Percentiles rank a stretch among this genome's conserved stretches.
These are phyloP conservation scores for Rhizophlyctis rosea DNA, from an alignment of 192 early-diverging fungal species.

Conservation along the genomic window DNA sequence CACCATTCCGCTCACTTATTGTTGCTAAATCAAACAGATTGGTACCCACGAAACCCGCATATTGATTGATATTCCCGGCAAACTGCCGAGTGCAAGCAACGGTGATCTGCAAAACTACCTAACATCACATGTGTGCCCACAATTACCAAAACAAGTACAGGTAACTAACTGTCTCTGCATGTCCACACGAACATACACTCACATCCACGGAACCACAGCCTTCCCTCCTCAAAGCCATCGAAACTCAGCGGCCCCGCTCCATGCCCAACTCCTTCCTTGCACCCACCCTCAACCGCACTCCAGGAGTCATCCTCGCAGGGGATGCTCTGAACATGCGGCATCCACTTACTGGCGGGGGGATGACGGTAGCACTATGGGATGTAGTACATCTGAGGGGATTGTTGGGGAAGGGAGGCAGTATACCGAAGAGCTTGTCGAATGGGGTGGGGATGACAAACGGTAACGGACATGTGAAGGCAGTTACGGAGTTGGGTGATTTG, in stretches of 20 bases:
- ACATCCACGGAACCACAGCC: slow-evolving; percentile 15
- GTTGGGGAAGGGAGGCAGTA: slow-evolving; percentile 38
- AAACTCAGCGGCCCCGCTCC: slow-evolving; percentile 69
- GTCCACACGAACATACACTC: background rate
- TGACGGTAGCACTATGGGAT: slow-evolving; percentile 96
- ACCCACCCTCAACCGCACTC: slow-evolving; percentile 64
- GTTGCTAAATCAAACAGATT: slow-evolving; percentile 62
- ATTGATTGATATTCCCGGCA: slow-evolving; percentile 89
- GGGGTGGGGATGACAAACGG: too few species aligned
- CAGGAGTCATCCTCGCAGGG: slow-evolving; percentile 82
- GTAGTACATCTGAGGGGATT: slow-evolving; percentile 69
- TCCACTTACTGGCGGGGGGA: slow-evolving; percentile 93
- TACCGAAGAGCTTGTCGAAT: too few species aligned
- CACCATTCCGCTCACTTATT: too few species aligned
- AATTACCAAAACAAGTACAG: slow-evolving; percentile 65
- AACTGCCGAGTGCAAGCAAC: slow-evolving; percentile 65
- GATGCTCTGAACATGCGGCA: slow-evolving; percentile 97
- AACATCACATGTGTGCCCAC: slow-evolving; percentile 56
- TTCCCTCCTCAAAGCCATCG: slow-evolving; percentile 63
- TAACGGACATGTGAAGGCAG: slow-evolving; percentile 13
- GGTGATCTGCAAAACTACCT: slow-evolving; percentile 68
- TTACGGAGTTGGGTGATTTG: background rate
- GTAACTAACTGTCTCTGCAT: slow-evolving; percentile 13
- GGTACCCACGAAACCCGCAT: slow-evolving; percentile 82
- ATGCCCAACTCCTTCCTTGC: slow-evolving; percentile 93